Percentiles rank a stretch among this genome's conserved stretches.
phyloP scores from a whole-genome alignment of 1,284 basidiomycete genomes.

The Fomitopsis betulina region DNA sequence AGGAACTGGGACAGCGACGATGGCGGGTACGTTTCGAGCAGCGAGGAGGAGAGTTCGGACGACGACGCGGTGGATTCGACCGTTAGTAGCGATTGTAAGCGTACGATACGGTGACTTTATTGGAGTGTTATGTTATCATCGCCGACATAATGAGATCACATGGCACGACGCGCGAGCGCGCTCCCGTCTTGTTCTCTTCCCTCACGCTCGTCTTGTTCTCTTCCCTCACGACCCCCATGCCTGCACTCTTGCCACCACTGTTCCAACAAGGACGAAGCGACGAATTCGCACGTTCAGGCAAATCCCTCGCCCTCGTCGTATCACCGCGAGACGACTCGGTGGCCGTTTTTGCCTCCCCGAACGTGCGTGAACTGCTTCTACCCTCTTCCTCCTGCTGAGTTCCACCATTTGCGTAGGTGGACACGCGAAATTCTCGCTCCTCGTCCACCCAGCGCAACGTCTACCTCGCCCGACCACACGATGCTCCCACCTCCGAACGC shows the following conservation, averaged over 20 bases:
- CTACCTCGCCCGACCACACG: constrained; percentile 23
- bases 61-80: too few species aligned
- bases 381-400: background rate
- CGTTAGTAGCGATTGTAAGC: too few species aligned
- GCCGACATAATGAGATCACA: too few species aligned
- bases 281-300: constrained; percentile 21
- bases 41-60: background rate
- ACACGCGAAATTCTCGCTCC: constrained; percentile 11
- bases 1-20: background rate
- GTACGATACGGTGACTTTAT: too few species aligned
- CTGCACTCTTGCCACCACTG: constrained; percentile 21
- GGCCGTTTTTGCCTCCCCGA: constrained; percentile 20
- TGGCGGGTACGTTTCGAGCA: background rate
- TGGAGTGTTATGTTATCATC: too few species aligned
- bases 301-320: constrained; percentile 15
- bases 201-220: background rate
- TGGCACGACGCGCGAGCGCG: too few species aligned
- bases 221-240: background rate
- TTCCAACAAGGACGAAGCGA: constrained; percentile 17
- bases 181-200: background rate
- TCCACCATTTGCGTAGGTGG: constrained; percentile 8
- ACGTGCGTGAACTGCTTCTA: constrained; percentile 13
- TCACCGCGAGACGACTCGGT: constrained; percentile 26
- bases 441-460: constrained; percentile 10
- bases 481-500: constrained; percentile 26